Evolutionary conservation across 441 rosid genomes (phyloP).

Genomic region (Bruguiera hainesii): DNA sequence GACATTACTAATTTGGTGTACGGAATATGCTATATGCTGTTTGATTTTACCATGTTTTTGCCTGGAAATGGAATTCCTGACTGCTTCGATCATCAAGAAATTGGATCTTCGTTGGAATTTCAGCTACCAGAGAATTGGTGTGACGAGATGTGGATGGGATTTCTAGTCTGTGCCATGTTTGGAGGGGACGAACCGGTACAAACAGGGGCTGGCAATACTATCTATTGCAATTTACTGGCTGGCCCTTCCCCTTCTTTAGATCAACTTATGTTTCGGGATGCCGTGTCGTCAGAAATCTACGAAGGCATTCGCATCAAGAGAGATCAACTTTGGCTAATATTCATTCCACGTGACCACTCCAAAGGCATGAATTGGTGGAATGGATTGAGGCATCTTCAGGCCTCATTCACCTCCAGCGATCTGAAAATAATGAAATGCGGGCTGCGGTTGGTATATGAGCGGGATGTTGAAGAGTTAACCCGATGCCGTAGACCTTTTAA

Average conservation of each 20-base stretch:
- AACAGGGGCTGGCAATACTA: fast-evolving
- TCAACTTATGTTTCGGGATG: not conserved
- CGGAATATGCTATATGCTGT: not conserved
- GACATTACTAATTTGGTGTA: not conserved
- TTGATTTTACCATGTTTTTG: not conserved
- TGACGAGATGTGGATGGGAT: not conserved
- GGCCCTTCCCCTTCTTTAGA: not conserved
- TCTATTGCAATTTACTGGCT: not conserved
- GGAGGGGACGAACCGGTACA: not conserved
- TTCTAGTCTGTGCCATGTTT: not conserved
- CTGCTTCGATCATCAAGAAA: not conserved
- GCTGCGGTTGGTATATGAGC: not conserved
- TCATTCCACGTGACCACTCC: not conserved
- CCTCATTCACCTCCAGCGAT: not conserved
- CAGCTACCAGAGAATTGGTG: not conserved
- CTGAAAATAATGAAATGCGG: not conserved
- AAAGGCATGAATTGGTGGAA: not conserved
- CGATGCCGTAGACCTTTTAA: not conserved
- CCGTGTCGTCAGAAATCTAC: not conserved
- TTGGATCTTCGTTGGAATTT: not conserved
- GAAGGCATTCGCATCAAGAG: not conserved
- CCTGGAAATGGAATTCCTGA: not conserved
- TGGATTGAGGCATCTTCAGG: not conserved
- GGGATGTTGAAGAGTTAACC: not conserved
- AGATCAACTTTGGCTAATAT: not conserved